Conservation (phyloP, 257 asterid genomes). For the Verbena officinalis region DNA sequence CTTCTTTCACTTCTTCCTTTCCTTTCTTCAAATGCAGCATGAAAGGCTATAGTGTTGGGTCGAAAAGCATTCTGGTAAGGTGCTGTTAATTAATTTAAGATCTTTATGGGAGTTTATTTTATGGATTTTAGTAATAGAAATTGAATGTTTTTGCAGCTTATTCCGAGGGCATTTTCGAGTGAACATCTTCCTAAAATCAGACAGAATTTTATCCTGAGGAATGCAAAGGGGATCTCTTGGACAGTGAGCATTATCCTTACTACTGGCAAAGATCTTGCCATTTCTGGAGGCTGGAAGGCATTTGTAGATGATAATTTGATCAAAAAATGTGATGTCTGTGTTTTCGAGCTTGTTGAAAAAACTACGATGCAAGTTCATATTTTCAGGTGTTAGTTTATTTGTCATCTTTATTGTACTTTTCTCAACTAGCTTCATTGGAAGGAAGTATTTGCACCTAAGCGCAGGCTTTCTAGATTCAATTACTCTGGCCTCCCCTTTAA, state of each 20-base stretch:
- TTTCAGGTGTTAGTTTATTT: background rate
- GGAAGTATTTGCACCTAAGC: no score
- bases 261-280: background rate
- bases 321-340: slow-evolving; percentile 30
- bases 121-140: background rate
- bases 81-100: background rate
- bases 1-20: slow-evolving; percentile 12
- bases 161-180: slow-evolving; percentile 20
- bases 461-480: no score
- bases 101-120: no score
- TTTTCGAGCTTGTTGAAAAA: slow-evolving; percentile 33
- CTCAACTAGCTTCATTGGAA: no score
- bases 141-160: slow-evolving; percentile 18
- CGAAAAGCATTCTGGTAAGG: slow-evolving; percentile 23
- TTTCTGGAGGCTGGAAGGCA: slow-evolving; percentile 37
- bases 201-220: background rate
- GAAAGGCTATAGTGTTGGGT: slow-evolving; percentile 16
- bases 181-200: slow-evolving; percentile 4
- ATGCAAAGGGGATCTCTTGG: slow-evolving; percentile 18
- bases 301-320: slow-evolving; percentile 27
- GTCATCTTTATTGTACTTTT: background rate
- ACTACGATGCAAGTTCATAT: slow-evolving; percentile 18
- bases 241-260: background rate
- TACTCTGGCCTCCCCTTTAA: no score
- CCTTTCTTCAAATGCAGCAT: slow-evolving; percentile 32